Evolutionary conservation across 2,329 filamentous ascomycete genomes (phyloP), one percentile per base, ranked within the genome.

Genomic region (Aspergillus clavatus): DNA sequence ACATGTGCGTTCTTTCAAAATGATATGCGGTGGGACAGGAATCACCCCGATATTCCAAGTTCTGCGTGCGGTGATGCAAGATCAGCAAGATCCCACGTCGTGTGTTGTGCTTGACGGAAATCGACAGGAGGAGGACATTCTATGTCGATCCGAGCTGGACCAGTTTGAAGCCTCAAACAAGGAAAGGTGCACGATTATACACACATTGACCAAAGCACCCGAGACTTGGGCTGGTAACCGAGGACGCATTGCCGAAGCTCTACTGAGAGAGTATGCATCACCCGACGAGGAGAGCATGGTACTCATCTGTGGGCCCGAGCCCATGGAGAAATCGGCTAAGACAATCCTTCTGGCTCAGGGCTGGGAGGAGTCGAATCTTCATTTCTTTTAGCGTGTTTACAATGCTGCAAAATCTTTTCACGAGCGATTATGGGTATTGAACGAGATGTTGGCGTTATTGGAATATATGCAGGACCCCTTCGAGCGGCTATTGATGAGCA

Each of bases 41-140:
- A 86, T 96, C 59, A 95, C 90, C n/a, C 90, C 90, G 0, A 87
- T 95, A 52, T 93, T 84, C 62, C 87, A 93, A 60, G 86, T 95
- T 3, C 72, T 94, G 42, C 75, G 87, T 5, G 84, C 87, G 0
- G 79, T 94, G 0, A 77, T 89, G 64, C 73, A 77, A 37, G 81
- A 91, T 51, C 55, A 62, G 1, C 62, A 72, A 0, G 87, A 91
- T 58, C 54, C 65, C 7, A 93, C 87, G 0, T 70, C 65, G 2
- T 95, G 88, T 59, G 69, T 85, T 1, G 75, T 96, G 0, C 71
- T 96, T 0, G 77, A 95, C 58, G 88, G 89, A 0, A 96, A 96
- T 57, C 73, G 87, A 10, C 60, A 75, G 5, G 79, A 87, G 42
- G 82, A 85, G 51, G 90, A 96, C 61, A 94, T 96, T n/a, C 72